phyloP scores from a whole-genome alignment of 306 rosid genomes.

The Trichosanthes truncata region DNA sequence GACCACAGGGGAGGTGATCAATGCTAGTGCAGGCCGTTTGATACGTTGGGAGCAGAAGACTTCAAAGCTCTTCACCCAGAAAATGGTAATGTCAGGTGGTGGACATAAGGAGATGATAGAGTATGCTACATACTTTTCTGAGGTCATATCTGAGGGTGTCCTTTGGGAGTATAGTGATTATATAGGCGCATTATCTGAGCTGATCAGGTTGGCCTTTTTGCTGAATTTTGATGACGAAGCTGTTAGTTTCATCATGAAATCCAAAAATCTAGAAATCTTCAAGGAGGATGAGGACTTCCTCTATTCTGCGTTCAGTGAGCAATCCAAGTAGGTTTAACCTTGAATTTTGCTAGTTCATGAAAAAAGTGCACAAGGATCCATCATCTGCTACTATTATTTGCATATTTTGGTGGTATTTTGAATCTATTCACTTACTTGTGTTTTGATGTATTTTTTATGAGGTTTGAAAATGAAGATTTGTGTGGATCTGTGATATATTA shows the following conservation, averaged over 20 bases:
- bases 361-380: not conserved
- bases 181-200: constrained; percentile 39
- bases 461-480: not conserved
- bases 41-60: constrained; percentile 35
- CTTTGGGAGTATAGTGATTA: constrained; percentile 39
- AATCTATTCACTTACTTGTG: not conserved
- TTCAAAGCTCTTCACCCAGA: constrained; percentile 28
- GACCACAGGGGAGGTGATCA: constrained; percentile 23
- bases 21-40: constrained; percentile 24
- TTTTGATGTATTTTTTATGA: not conserved
- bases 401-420: not conserved
- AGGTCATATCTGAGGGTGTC: constrained; percentile 46
- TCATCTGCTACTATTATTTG: not conserved
- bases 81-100: constrained; percentile 20
- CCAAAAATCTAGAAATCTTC: constrained; percentile 50
- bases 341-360: not conserved
- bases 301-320: constrained; percentile 21
- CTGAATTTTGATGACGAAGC: constrained; percentile 44
- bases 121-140: constrained; percentile 46
- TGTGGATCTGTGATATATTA: not conserved
- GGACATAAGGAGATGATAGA: constrained; percentile 24
- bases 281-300: constrained; percentile 54
- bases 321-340: constrained; percentile 5
- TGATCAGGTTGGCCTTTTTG: constrained; percentile 45
- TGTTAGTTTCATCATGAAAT: constrained; percentile 47